Evolutionary conservation across 2,329 filamentous ascomycete species (phyloP), one percentile per base, ranked within the genome.

Genomic region (Claviceps fusiformis): DNA sequence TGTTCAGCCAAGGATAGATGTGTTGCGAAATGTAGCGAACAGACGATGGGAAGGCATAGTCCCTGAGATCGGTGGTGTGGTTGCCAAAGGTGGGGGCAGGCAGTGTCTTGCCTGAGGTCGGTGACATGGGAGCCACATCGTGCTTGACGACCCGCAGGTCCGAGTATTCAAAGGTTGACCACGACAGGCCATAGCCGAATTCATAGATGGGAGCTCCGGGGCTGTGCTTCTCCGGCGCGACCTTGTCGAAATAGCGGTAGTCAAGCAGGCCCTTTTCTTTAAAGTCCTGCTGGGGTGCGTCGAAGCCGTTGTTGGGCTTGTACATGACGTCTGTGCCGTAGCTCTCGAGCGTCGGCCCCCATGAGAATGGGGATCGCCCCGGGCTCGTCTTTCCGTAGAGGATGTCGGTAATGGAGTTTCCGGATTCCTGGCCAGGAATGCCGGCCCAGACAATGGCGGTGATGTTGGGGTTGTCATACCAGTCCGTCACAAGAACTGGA

Each of bases 381-480:
- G 89, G 89, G 70, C 89, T 91, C 58, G 85, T 79, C 57, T 79
- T 80, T 47, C 90, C 89, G 68, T 91, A 95, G 11, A 95, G 80
- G n/a, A 95, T 78, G 62, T 95, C 88, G 11, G 81, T 79, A 54
- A 95, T 81, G 3, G 86, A 78, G 64, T 90, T 87, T 52, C 90
- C 89, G 27, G 84, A 87, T 67, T 95, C 86, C 66, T 95, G 85
- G 11, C 90, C 90, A 0, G 89, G 89, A 19, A 90, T 71, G 63
- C 87, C 87, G 39, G 88, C 88, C 79, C 86, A 93, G 1, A 95
- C 67, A 54, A 95, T 89, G 44, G 88, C 89, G 0, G 87, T 90
- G 51, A 95, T 77, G 68, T 95, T 95, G 41, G 82, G 79, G 68
- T 82, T 83, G 53, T 87, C 72, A 63, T 87, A 83, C 77, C 83